These are phyloP conservation scores for Cordyceps cateniannulata DNA, from an alignment of 2,329 filamentous ascomycete genomes.

Conservation along the genomic window DNA sequence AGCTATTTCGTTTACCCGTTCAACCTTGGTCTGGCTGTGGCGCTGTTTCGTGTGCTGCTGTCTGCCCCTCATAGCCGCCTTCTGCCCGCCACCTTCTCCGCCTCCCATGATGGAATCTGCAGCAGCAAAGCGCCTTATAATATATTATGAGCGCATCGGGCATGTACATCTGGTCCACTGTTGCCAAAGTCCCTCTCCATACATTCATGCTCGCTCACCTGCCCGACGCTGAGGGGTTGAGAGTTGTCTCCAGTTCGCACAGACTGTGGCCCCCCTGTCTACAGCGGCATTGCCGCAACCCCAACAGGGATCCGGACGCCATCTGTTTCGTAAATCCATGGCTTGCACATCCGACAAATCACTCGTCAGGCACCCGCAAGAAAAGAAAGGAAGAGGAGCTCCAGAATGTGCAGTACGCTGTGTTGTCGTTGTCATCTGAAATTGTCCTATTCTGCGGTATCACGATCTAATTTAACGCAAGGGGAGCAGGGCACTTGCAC, in stretches of 20 bases:
- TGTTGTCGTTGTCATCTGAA: background rate
- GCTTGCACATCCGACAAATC: background rate
- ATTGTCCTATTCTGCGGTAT: background rate
- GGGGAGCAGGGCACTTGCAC: background rate
- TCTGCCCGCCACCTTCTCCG: background rate
- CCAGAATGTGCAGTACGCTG: background rate
- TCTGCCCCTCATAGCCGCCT: background rate
- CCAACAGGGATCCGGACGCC: background rate
- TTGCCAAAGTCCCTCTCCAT: background rate
- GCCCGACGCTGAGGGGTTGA: background rate
- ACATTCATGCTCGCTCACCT: background rate
- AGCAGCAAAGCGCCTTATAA: background rate
- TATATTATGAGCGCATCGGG: background rate
- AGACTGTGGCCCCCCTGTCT: background rate
- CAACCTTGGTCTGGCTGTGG: background rate
- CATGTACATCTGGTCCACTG: background rate
- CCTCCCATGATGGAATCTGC: background rate
- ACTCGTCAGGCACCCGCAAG: background rate
- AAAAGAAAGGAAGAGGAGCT: background rate
- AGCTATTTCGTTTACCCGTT: background rate
- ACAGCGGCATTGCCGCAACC: background rate
- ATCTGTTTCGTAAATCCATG: constrained; percentile 5
- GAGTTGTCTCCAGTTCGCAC: background rate
- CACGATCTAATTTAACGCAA: background rate
- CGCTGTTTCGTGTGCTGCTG: background rate